Evolutionary conservation across 345 rosid species (phyloP).

Genomic region (Gossypium thurberi): DNA sequence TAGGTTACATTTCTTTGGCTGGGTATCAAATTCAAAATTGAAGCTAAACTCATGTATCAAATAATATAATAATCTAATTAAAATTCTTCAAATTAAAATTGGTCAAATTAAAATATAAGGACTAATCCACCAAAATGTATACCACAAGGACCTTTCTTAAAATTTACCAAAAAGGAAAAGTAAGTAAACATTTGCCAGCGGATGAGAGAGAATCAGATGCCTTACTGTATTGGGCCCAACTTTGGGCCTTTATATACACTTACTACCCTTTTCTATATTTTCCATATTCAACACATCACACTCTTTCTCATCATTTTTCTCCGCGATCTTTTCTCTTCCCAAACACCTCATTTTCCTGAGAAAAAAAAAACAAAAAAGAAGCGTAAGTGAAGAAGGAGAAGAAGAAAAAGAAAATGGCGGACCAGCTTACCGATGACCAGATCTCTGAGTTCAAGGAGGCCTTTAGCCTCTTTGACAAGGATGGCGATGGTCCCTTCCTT

Average conservation of each 20-base stretch:
- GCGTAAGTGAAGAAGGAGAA: neutral
- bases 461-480: constrained; percentile 22
- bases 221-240: constrained; percentile 5
- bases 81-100: too few species aligned
- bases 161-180: too few species aligned
- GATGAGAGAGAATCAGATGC: constrained; percentile 14
- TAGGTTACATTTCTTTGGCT: too few species aligned
- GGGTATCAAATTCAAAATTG: too few species aligned
- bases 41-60: too few species aligned
- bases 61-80: too few species aligned
- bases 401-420: constrained; percentile 8
- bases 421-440: constrained; percentile 22
- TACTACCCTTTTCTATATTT: neutral
- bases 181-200: neutral
- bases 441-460: constrained; percentile 25
- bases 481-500: constrained; percentile 20
- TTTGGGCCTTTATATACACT: neutral
- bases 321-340: neutral
- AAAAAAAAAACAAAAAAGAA: neutral
- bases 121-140: neutral
- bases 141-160: too few species aligned
- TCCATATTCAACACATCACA: neutral
- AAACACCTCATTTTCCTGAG: neutral
- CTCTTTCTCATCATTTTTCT: neutral
- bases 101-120: neutral